Conservation (phyloP, 2,329 filamentous ascomycete species). For the Fusarium denticulatum region DNA sequence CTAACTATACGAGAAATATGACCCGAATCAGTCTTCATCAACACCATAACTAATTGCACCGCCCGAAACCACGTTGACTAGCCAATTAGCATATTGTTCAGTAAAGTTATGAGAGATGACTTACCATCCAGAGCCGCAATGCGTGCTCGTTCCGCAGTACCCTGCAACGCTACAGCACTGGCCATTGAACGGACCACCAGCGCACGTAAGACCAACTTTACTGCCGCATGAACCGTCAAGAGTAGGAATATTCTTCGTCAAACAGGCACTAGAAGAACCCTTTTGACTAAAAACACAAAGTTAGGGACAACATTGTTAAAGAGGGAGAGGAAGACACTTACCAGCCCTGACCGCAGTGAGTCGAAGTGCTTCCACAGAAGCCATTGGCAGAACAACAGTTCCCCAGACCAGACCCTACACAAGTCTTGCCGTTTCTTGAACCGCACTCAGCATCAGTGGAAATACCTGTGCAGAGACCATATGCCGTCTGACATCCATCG, state of each 20-base stretch:
- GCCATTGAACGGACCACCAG: conserved; percentile 10
- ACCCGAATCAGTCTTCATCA: too few relatives aligned
- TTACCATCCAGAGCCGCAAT: conserved; percentile 1
- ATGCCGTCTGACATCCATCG: not conserved
- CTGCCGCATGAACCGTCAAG: not conserved
- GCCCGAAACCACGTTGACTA: not conserved
- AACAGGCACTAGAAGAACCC: not conserved
- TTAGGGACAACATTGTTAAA: not conserved
- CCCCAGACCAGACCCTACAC: conserved; percentile 4
- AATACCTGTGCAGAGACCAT: not conserved
- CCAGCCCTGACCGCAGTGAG: conserved; percentile 16
- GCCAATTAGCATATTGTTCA: not conserved
- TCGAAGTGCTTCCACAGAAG: not conserved
- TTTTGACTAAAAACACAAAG: not conserved
- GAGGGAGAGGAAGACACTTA: not conserved
- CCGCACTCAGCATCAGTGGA: not conserved
- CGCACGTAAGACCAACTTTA: conserved; percentile 5
- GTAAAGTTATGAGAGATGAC: not conserved
- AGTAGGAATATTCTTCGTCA: not conserved
- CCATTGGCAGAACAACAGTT: not conserved
- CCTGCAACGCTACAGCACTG: conserved; percentile 6
- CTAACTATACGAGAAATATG: too few relatives aligned
- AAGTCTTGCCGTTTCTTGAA: conserved; percentile 7
- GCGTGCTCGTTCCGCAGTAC: not conserved
- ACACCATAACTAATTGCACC: not conserved